Conservation (phyloP, 805 yeast genomes). For the Hanseniaspora guilliermondii region DNA sequence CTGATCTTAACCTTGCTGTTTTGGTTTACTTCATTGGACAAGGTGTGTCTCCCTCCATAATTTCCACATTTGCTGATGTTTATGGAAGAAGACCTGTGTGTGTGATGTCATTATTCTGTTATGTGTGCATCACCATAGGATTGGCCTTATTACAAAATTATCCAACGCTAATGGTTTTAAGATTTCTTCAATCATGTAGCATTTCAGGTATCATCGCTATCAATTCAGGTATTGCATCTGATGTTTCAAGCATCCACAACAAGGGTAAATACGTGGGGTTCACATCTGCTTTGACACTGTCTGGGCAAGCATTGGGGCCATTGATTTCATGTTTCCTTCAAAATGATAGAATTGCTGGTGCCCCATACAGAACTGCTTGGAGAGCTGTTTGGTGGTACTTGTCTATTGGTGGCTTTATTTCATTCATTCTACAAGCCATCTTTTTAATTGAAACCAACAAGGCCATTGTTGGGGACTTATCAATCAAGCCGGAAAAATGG, state of each 20-base stretch:
- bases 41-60: slow-evolving; percentile 60
- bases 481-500: slow-evolving; percentile 37
- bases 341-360: slow-evolving; percentile 36
- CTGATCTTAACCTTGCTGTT: slow-evolving; percentile 55
- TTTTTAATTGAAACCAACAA: slow-evolving; percentile 70
- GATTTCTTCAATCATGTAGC: slow-evolving; percentile 66
- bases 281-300: slow-evolving; percentile 49
- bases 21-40: slow-evolving; percentile 67
- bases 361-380: slow-evolving; percentile 49
- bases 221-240: slow-evolving; percentile 61
- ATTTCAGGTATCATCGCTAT: slow-evolving; percentile 66
- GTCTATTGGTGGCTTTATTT: slow-evolving; percentile 48
- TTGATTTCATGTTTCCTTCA: slow-evolving; percentile 49
- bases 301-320: slow-evolving; percentile 73
- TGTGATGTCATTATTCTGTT: slow-evolving; percentile 41
- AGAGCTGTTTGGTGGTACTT: slow-evolving; percentile 65
- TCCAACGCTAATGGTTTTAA: slow-evolving; percentile 47
- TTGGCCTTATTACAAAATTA: slow-evolving; percentile 47
- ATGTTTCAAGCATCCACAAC: slow-evolving; percentile 48
- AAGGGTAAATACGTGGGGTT: slow-evolving; percentile 64
- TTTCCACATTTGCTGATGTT: slow-evolving; percentile 56
- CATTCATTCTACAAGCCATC: slow-evolving; percentile 27
- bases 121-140: slow-evolving; percentile 51
- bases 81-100: slow-evolving; percentile 62
- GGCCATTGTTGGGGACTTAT: slow-evolving; percentile 61